Base-by-base conservation (phyloP, 208 protist genomes). In the Wallacemonas rigidus region DNA sequence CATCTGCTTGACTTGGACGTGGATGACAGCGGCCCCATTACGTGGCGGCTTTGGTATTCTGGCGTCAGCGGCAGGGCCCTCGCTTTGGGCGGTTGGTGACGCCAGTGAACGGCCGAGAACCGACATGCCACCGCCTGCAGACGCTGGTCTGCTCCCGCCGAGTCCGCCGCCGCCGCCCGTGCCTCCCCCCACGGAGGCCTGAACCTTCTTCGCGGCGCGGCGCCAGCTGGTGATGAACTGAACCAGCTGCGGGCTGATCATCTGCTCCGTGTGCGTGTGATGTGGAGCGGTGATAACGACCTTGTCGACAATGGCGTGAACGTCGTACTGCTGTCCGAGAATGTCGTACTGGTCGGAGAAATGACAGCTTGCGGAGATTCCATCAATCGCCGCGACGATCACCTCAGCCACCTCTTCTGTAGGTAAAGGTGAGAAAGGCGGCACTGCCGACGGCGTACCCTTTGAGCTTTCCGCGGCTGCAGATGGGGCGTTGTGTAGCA, bases 221-320 rank as follows among this genome's bases (percentile, higher is more conserved):
- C 79, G 63, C 92, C 92, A 97, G 56, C 72, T 64, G 12, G 71
- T 72, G 36, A 93, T 47, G 67, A 91, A 84, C 41, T 81, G 71
- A 44, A 90, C 85, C 15, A 90, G 68, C 70, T 97, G 92, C 53
- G 92, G 89, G 36, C 87, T 76, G 2, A 97, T 75, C 53, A 79
- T 91, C 39, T 93, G 84, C 2, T 50, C 77, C 17, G 88, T 77
- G 47, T 82, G 77, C 17, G 86, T 79, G 43, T 86, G 83, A 71
- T 88, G 84, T 35, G 90, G 92, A 9, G 68, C 82, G 12, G 78
- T 68, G 3, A 92, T 63, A 11, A 72, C 41, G 17, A 88, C 70
- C 36, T 80, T 82, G 15, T 69, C 64, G 15, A 97, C 73, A 2
- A 87, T 74, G 63, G 90, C 70, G 36, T 91, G 74, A 50, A 95